phyloP scores from a whole-genome alignment of 768 basidiomycete genomes.

The Amanita subjunquillea region DNA sequence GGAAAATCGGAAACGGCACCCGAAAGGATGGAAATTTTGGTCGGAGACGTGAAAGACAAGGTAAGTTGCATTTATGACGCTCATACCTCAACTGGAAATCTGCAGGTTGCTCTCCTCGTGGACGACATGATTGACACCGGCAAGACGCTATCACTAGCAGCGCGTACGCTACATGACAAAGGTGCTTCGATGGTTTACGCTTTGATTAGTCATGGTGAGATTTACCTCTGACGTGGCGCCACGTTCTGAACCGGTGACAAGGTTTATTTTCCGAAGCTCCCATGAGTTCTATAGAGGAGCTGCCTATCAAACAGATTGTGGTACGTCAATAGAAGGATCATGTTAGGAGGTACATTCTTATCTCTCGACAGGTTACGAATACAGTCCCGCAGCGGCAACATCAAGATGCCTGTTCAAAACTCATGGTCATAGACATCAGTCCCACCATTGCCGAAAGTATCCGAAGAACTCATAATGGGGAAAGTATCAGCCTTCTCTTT shows the following conservation, averaged over 20 bases:
- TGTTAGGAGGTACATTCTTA: background rate
- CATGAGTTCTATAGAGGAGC: constrained; percentile 51
- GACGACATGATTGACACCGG: constrained; percentile 99
- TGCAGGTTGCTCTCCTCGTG: constrained; percentile 82
- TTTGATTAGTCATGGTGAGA: constrained; percentile 82
- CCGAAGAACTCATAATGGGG: constrained; percentile 87
- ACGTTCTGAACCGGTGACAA: constrained; percentile 15
- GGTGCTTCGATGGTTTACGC: constrained; percentile 85
- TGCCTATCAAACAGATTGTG: constrained; percentile 81
- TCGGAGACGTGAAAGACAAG: constrained; percentile 91
- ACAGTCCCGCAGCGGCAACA: constrained; percentile 82
- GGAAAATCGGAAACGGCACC: constrained; percentile 54
- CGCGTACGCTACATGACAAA: constrained; percentile 76
- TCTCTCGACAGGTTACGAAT: constrained; percentile 69
- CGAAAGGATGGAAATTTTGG: constrained; percentile 86
- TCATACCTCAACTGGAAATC: background rate
- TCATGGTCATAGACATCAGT: constrained; percentile 85
- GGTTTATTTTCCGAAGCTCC: constrained; percentile 75
- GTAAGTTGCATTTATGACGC: constrained; percentile 20
- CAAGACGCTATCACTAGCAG: constrained; percentile 77
- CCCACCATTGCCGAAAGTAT: constrained; percentile 94
- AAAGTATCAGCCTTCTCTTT: constrained; percentile 83
- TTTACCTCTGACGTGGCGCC: constrained; percentile 5
- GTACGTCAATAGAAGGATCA: constrained; percentile 30
- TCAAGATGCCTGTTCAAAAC: constrained; percentile 51